Evolutionary conservation across 768 basidiomycete genomes (phyloP), one percentile per base, ranked within the genome.

Genomic region (Melanogaster broomeanus): DNA sequence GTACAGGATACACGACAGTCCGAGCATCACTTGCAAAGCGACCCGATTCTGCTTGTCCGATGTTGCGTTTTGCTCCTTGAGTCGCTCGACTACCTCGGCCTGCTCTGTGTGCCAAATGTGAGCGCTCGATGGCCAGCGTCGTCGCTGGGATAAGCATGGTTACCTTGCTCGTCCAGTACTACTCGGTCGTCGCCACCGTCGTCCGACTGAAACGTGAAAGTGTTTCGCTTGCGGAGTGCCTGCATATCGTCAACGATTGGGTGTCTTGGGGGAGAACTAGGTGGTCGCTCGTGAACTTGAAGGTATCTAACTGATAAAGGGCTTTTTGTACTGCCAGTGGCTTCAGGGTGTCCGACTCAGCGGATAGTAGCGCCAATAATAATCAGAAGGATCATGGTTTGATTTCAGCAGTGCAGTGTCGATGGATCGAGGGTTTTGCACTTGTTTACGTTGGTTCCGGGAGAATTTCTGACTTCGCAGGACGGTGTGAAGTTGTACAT

Each of bases 111-210:
- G 39, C 9, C 4, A 44, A n/a, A 44, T 53, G 41, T 41, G 0
- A 66, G 54, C 24, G 39, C 24, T 15, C 25, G 9, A 24, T 15
- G 2, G 19, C 21, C 21, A 19, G 31, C 21, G 30, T 12, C 2
- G 42, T 31, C 16, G 28, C 31, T 10, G 21, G 15, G n/a, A n/a
- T n/a, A n/a, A 39, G 6, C 12, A 22, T 16, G 50, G 60, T 56
- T 42, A 78, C 82, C 79, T 72, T 83, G 78, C 51, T 84, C 83
- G 50, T 83, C 80, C 19, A 83, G 64, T 19, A 82, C 66, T 19
- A 46, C 43, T 45, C 51, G 52, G 13, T 67, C 67, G 4, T 71
- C 66, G 21, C 60, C 60, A 2, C 58, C 62, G 13, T 70, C 62
- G 15, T 72, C 70, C 22, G 71, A 66, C 47, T 61, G 44, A 31